A percentile compares a stretch with the other conserved stretches of the same genome.
Evolutionary conservation across 371 early-diverging fungal species (phyloP).

Genomic region (Rhizopus sp.): DNA sequence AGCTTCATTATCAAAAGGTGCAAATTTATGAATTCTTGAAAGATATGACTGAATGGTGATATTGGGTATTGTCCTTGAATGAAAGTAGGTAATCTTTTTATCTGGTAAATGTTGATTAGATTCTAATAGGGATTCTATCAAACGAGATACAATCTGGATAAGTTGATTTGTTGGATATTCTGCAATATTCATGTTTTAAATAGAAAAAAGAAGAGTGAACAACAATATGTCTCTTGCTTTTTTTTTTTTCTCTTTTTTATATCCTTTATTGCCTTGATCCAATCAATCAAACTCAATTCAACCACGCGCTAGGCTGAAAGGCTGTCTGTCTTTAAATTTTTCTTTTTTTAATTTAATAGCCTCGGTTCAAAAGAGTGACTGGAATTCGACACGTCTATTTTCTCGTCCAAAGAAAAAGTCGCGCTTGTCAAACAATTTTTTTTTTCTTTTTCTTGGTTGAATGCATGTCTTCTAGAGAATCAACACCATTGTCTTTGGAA

Average conservation of each 20-base stretch:
- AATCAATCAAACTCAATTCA: too few relatives aligned
- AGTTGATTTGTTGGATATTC: constrained; percentile 42
- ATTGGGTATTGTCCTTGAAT: constrained; percentile 76
- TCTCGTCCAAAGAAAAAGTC: neutral
- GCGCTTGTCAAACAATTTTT: neutral
- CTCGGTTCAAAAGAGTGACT: too few relatives aligned
- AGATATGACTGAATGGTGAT: constrained; percentile 68
- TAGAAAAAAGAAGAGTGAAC: too few relatives aligned
- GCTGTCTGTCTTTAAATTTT: neutral
- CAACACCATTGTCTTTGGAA: constrained; percentile 26
- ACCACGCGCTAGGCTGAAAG: too few relatives aligned
- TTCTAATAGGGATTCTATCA: constrained; percentile 49
- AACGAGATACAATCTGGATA: constrained; percentile 43
- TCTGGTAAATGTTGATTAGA: constrained; percentile 67
- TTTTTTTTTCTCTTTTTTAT: too few relatives aligned
- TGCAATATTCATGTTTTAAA: constrained; percentile 34
- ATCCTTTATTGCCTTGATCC: too few relatives aligned
- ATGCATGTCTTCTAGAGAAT: constrained; percentile 31
- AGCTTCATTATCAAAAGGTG: constrained; percentile 71
- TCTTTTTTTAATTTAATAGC: too few relatives aligned
- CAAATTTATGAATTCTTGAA: constrained; percentile 71
- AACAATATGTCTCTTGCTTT: too few relatives aligned
- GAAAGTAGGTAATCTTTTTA: constrained; percentile 69
- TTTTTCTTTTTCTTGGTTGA: constrained; percentile 5
- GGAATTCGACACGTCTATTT: too few relatives aligned